Conservation (phyloP, 441 rosid genomes). For the Brassica hybrid region DNA sequence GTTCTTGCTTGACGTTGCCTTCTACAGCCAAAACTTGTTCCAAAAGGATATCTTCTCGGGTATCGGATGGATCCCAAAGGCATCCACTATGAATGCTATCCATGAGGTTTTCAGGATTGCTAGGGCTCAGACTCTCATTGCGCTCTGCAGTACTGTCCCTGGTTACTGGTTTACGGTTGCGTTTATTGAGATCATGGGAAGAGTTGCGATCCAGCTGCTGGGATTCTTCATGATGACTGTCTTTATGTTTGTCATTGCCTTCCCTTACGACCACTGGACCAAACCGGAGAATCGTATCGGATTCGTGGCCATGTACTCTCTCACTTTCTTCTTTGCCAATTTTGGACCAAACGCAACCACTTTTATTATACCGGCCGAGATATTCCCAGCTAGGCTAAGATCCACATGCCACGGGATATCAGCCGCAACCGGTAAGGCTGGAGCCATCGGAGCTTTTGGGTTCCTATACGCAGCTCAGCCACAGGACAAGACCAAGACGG, state of each 20-base stretch:
- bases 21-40: conserved; percentile 1
- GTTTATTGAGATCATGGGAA: conserved; percentile 6
- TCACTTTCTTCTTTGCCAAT: neutral
- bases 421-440: neutral
- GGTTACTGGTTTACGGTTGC: conserved; percentile 5
- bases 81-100: neutral
- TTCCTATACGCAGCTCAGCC: neutral
- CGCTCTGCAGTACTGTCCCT: neutral
- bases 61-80: conserved; percentile 6
- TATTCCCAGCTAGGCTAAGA: conserved; percentile 1
- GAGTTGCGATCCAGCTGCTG: conserved; percentile 5
- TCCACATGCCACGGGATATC: neutral
- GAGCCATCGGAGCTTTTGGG: neutral
- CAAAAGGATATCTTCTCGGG: conserved; percentile 5
- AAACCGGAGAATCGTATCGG: neutral
- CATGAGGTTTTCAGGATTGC: neutral
- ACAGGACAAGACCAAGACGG: neutral
- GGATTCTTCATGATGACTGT: conserved; percentile 8
- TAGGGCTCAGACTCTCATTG: neutral
- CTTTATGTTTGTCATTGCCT: conserved; percentile 3
- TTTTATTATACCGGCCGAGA: neutral
- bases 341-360: neutral
- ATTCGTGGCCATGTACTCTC: neutral
- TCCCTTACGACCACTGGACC: conserved; percentile 1
- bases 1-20: conserved; percentile 2